A percentile compares a stretch with the other conserved stretches of the same genome.
These are phyloP conservation scores for Sugiyamaella chiloensis DNA, from an alignment of 805 yeast species.

Conservation along the genomic window DNA sequence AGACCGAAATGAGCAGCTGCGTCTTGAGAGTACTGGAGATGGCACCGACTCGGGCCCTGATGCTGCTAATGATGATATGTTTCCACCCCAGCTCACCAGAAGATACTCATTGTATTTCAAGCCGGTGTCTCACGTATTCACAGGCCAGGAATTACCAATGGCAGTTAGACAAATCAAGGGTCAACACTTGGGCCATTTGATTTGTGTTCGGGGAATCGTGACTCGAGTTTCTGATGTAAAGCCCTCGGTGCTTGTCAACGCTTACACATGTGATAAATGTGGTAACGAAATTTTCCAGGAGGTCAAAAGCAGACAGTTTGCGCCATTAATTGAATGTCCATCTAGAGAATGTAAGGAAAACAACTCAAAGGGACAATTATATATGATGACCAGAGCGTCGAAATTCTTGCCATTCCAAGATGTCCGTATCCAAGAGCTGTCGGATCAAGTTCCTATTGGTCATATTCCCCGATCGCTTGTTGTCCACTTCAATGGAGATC, in stretches of 20 bases:
- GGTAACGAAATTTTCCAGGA: constrained; percentile 97
- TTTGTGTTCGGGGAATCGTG: constrained; percentile 90
- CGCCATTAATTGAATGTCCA: constrained; percentile 85
- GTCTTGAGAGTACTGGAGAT: constrained; percentile 44
- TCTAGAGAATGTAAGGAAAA: constrained; percentile 76
- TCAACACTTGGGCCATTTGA: constrained; percentile 73
- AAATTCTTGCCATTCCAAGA: constrained; percentile 95
- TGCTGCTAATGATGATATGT: constrained; percentile 47
- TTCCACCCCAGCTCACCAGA: constrained; percentile 84
- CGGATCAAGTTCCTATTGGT: constrained; percentile 96
- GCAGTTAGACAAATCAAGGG: constrained; percentile 93
- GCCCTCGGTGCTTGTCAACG: constrained; percentile 86
- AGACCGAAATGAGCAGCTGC: constrained; percentile 71
- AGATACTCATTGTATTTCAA: constrained; percentile 83
- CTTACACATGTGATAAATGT: constrained; percentile 96
- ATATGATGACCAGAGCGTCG: constrained; percentile 92
- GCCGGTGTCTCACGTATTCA: constrained; percentile 52
- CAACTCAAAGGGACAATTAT: constrained; percentile 81
- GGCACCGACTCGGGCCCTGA: constrained; percentile 20
- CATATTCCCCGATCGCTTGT: constrained; percentile 89
- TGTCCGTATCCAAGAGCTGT: constrained; percentile 88
- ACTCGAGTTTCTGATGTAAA: constrained; percentile 96
- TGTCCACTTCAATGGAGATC: constrained; percentile 86
- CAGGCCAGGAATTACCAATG: constrained; percentile 49
- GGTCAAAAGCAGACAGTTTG: constrained; percentile 75